phyloP scores from a whole-genome alignment of 2,329 filamentous ascomycete species.

The Ophiostoma ips region DNA sequence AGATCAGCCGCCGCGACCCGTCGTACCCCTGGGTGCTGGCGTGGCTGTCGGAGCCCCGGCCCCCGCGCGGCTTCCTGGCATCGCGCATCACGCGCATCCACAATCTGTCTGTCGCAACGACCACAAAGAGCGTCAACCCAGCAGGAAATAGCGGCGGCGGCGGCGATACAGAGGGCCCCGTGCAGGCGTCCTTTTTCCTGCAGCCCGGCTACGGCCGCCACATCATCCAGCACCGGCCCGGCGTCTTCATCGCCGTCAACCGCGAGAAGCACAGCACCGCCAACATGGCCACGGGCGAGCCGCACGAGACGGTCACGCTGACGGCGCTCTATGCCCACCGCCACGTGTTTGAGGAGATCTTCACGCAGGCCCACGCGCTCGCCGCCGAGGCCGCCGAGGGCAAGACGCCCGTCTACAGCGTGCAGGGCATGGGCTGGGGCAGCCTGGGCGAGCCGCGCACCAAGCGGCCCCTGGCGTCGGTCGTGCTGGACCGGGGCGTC shows the following conservation, averaged over 20 bases:
- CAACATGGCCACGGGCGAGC: conserved; percentile 68
- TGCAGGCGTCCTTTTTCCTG: conserved; percentile 69
- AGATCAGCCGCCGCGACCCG: conserved; percentile 87
- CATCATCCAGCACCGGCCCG: conserved; percentile 64
- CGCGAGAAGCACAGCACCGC: conserved; percentile 75
- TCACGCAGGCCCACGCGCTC: conserved; percentile 70
- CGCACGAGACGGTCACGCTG: conserved; percentile 86
- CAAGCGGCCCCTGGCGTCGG: conserved; percentile 77
- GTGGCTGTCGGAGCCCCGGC: conserved; percentile 80
- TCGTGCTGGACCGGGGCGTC: conserved; percentile 71
- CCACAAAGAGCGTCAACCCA: conserved; percentile 36
- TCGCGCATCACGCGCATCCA: conserved; percentile 45
- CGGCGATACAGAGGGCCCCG: conserved; percentile 47
- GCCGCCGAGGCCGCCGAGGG: conserved; percentile 73
- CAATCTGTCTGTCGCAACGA: conserved; percentile 43
- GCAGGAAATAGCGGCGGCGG: conserved; percentile 18
- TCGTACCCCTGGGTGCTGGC: conserved; percentile 90
- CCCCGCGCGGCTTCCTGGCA: conserved; percentile 44
- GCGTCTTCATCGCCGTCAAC: conserved; percentile 76
- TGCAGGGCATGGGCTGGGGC: conserved; percentile 72
- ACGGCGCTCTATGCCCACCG: conserved; percentile 85
- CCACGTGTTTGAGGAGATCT: conserved; percentile 79
- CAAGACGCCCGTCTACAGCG: conserved; percentile 84
- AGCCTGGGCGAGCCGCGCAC: conserved; percentile 70
- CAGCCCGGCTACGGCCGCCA: conserved; percentile 87